Evolutionary conservation across 805 yeast species (phyloP).

Genomic region (Saccharomycopsis javanensis): DNA sequence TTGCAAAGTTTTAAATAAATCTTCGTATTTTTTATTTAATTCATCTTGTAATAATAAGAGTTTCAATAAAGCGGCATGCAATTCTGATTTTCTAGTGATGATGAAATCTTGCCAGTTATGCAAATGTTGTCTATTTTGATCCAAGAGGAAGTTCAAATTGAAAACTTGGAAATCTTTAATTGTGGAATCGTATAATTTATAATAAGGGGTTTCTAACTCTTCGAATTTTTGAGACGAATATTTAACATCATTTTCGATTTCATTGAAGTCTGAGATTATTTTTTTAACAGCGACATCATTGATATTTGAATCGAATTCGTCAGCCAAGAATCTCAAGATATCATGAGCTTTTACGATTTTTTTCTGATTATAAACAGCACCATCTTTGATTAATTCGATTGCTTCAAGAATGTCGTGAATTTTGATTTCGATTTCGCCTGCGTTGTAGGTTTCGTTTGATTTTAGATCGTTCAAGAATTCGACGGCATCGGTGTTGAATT

Average conservation of each 20-base stretch:
- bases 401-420: background rate
- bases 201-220: constrained; percentile 20
- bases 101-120: constrained; percentile 15
- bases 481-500: constrained; percentile 16
- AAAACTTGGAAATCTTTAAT: constrained; percentile 9
- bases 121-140: constrained; percentile 14
- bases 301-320: constrained; percentile 69
- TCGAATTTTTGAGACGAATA: constrained; percentile 7
- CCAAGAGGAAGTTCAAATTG: constrained; percentile 12
- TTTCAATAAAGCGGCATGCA: constrained; percentile 11
- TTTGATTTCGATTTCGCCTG: background rate
- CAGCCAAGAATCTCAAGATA: constrained; percentile 39
- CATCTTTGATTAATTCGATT: constrained; percentile 11
- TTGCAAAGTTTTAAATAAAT: constrained; percentile 35
- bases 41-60: constrained; percentile 15
- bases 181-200: constrained; percentile 16
- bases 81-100: constrained; percentile 17
- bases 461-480: constrained; percentile 11
- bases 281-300: constrained; percentile 81
- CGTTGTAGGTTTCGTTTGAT: constrained; percentile 2
- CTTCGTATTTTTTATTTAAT: constrained; percentile 31
- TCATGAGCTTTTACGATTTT: constrained; percentile 20
- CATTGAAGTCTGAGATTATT: constrained; percentile 46
- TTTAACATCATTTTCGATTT: constrained; percentile 24
- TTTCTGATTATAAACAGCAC: constrained; percentile 13